These are phyloP conservation scores for Colletotrichum lentis DNA, from an alignment of 2,329 filamentous ascomycete genomes.

Conservation along the genomic window DNA sequence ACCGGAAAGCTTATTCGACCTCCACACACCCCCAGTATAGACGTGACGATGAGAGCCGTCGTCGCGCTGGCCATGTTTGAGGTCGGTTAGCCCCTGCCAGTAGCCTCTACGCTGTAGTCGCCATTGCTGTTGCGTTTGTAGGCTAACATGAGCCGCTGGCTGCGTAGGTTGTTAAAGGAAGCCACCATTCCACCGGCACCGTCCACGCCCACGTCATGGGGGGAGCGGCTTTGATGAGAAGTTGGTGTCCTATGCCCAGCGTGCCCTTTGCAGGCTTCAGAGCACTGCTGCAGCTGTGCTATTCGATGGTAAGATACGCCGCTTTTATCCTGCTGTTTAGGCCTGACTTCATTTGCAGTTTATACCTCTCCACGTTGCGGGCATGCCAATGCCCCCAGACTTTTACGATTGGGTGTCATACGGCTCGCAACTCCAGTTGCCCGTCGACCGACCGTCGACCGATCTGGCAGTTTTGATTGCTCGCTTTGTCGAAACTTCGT, in stretches of 20 bases:
- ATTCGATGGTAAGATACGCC: conserved; percentile 58
- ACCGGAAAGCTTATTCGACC: conserved; percentile 54
- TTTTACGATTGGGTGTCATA: conserved; percentile 56
- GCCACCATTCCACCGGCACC: conserved; percentile 55
- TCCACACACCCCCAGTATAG: conserved; percentile 47
- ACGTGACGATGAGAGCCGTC: conserved; percentile 60
- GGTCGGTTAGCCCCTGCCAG: conserved; percentile 50
- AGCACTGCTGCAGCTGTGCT: conserved; percentile 64
- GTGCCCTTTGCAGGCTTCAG: conserved; percentile 56
- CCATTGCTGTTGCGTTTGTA: not conserved
- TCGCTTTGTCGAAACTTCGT: conserved; percentile 52
- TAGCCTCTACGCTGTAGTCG: not conserved
- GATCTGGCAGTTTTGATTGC: conserved; percentile 54
- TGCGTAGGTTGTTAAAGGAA: conserved; percentile 57
- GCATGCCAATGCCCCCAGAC: conserved; percentile 50
- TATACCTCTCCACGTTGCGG: conserved; percentile 54
- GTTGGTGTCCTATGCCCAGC: conserved; percentile 51
- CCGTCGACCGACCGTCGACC: conserved; percentile 51
- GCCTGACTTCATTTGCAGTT: conserved; percentile 48
- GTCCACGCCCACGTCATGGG: conserved; percentile 68
- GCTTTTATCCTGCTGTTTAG: not conserved
- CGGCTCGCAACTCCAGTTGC: conserved; percentile 47
- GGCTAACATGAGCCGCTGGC: conserved; percentile 36
- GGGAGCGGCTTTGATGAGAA: conserved; percentile 65
- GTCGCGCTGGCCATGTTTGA: conserved; percentile 69